These are phyloP conservation scores for Blastobotrys proliferans DNA, from an alignment of 1,139 yeast genomes.

Conservation along the genomic window DNA sequence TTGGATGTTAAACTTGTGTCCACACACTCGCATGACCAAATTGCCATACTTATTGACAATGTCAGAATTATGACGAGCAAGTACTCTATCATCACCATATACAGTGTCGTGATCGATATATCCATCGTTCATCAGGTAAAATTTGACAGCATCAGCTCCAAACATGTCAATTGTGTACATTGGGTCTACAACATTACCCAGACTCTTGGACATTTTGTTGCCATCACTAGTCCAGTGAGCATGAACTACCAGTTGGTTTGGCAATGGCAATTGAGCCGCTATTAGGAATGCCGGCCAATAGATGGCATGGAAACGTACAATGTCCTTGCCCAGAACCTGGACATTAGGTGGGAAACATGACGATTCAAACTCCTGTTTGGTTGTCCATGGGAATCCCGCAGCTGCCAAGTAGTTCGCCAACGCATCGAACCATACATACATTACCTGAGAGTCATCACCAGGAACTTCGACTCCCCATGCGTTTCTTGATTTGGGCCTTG, in stretches of 20 bases:
- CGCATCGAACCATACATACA: conserved; percentile 98
- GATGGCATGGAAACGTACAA: conserved; percentile 75
- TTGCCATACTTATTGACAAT: conserved; percentile 84
- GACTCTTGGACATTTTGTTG: conserved; percentile 85
- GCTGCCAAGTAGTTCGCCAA: conserved; percentile 78
- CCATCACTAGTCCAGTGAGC: conserved; percentile 94
- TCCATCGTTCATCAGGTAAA: conserved; percentile 74
- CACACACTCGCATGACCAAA: conserved; percentile 67
- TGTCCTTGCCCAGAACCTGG: conserved; percentile 91
- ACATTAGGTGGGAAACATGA: conserved; percentile 56
- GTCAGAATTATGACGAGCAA: conserved; percentile 53
- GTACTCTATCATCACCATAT: conserved; percentile 59
- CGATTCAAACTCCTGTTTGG: conserved; percentile 16
- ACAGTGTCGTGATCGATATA: conserved; percentile 75
- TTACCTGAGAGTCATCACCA: conserved; percentile 65
- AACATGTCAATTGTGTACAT: conserved; percentile 47
- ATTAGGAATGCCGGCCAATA: conserved; percentile 92
- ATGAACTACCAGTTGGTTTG: conserved; percentile 77
- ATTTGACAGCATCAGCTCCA: conserved; percentile 71
- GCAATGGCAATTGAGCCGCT: conserved; percentile 73
- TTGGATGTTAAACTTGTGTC: conserved; percentile 59
- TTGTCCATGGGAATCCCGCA: conserved; percentile 54
- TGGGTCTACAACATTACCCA: conserved; percentile 97
- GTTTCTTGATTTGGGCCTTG: conserved; percentile 74
- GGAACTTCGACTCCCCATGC: conserved; percentile 94